Base-by-base conservation (phyloP, 768 basidiomycete species). In the Dacryopinax primogenitus region DNA sequence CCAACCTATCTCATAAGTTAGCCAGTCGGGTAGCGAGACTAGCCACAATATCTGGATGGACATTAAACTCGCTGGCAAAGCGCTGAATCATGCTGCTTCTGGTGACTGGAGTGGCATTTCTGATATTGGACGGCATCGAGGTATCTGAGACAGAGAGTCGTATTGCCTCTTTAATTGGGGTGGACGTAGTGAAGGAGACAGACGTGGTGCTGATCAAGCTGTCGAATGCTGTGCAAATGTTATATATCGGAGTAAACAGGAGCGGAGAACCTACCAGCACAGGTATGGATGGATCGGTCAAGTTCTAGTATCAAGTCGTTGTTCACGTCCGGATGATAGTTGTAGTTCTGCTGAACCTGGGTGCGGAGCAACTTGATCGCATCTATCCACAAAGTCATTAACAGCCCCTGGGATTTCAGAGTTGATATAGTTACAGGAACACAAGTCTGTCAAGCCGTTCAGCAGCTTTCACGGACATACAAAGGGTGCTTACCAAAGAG, bases 41-140 rank as follows among this genome's bases (percentile, higher is more conserved):
- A 32, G 51, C 51, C 13, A 58, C 51, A 58, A 58, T 58, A 9
- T 58, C 51, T 30, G 51, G 51, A 32, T 58, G 51, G 26, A 58
- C 51, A 32, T 58, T 58, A 30, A 58, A 58, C 51, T 58, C 51
- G 51, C 32, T 30, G 32, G 51, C 51, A 30, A 58, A 58, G 51
- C 51, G 51, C 26, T 58, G 26, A 30, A 58, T 58, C 51, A 58
- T 28, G 26, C 32, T 13, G 26, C 51, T 30, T 58, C 26, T 58
- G 26, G 51, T 18, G 11, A 18, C 51, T 9, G 13, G 11, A 26
- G 11, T 30, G 3, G 30, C 21, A 15, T 26, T 26, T 9, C 26
- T 28, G 3, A 30, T 21, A 3, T 9, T 58, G 3, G 51, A 6
- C 13, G 51, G 32, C 18, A 58, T 6, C 3, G 30, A 13, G 26